A percentile compares a stretch with the other conserved stretches of the same genome.
Evolutionary conservation across 345 rosid genomes (phyloP).

Genomic region (Gossypium herbaceum): DNA sequence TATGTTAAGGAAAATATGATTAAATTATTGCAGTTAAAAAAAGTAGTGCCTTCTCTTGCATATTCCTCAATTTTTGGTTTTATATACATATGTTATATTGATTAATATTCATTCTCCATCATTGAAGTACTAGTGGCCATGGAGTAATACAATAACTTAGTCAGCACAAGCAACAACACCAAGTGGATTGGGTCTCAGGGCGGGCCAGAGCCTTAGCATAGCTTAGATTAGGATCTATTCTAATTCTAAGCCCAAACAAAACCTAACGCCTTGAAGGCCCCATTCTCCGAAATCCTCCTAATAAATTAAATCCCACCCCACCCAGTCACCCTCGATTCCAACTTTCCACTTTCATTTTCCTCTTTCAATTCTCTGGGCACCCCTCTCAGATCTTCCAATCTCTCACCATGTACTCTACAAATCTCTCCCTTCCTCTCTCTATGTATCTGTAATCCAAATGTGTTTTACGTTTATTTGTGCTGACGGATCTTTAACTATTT

Average conservation of each 20-base stretch:
- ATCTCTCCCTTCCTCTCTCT: neutral
- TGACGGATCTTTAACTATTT: neutral
- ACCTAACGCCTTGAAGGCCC: neutral
- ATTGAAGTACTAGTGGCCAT: no score
- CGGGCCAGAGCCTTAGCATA: neutral
- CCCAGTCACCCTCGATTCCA: neutral
- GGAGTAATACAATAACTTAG: no score
- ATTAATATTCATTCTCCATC: no score
- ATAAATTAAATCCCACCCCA: neutral
- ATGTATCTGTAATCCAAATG: neutral
- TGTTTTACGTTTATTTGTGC: neutral
- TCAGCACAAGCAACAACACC: no score
- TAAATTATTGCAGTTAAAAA: no score
- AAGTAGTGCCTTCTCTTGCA: no score
- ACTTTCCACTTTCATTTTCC: neutral
- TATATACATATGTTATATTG: no score
- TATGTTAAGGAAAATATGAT: no score
- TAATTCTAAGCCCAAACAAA: neutral
- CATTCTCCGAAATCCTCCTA: neutral
- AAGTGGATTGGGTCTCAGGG: neutral
- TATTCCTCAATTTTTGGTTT: no score
- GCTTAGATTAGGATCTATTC: neutral
- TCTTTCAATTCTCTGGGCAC: conserved; percentile 3
- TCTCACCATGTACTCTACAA: conserved; percentile 8
- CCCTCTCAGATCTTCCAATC: neutral